Conservation (phyloP, 2,329 filamentous ascomycete genomes). For the Colletotrichum simmondsii region DNA sequence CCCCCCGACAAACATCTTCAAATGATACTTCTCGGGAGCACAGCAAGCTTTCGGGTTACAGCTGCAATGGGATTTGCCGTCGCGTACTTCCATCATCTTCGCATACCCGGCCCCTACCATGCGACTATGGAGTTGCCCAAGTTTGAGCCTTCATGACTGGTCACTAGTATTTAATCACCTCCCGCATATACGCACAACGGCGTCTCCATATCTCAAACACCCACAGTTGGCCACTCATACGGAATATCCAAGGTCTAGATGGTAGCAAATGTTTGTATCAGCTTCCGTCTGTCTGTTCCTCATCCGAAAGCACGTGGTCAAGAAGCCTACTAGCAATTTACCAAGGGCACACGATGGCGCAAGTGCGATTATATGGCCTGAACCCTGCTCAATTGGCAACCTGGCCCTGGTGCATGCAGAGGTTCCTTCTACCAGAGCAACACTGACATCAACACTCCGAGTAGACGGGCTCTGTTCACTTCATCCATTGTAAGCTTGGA, state of each 20-base stretch:
- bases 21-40: background rate
- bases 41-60: background rate
- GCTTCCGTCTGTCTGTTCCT: background rate
- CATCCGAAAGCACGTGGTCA: background rate
- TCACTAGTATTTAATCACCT: background rate
- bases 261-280: background rate
- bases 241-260: background rate
- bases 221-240: background rate
- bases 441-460: background rate
- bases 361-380: background rate
- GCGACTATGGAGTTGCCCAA: background rate
- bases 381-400: background rate
- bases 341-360: background rate
- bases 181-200: background rate
- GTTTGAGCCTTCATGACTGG: background rate
- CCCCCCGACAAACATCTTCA: background rate
- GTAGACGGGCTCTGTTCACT: background rate
- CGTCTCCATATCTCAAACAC: background rate
- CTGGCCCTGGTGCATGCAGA: background rate
- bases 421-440: background rate
- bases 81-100: background rate
- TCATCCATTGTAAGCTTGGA: background rate
- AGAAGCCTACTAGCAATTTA: background rate
- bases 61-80: background rate
- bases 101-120: background rate